A percentile compares a stretch with the other conserved stretches of the same genome.
Conservation (phyloP, 169 alveolate genomes). For the Eimeria necatrix region DNA sequence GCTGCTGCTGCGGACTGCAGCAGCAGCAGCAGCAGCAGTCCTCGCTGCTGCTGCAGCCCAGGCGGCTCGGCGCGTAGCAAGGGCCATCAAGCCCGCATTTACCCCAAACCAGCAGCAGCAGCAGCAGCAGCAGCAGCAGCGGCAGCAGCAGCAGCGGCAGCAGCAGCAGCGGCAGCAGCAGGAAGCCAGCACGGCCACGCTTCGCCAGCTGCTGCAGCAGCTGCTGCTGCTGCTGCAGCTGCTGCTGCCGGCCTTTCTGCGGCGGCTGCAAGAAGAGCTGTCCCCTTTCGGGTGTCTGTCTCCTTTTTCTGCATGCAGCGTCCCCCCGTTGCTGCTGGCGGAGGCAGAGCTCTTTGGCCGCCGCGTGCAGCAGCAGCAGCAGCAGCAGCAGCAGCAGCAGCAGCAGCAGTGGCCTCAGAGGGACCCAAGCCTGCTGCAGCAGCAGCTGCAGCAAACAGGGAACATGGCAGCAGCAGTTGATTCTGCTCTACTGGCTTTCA, state of each 20-base stretch:
- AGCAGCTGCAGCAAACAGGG: not conserved
- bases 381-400: constrained; percentile 12
- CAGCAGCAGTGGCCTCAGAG: constrained; percentile 23
- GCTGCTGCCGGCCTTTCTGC: not conserved
- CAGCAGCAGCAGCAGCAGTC: not conserved
- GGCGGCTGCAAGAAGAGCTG: not conserved
- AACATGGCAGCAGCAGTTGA: not conserved
- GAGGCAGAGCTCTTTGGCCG: not conserved
- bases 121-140: not conserved
- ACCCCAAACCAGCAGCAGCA: too few relatives aligned
- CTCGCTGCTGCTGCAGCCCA: not conserved
- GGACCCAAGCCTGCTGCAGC: constrained; percentile 22
- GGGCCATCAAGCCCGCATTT: too few relatives aligned
- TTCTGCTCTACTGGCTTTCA: not conserved
- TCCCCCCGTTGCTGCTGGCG: not conserved
- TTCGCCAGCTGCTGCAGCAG: not conserved
- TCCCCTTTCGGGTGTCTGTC: not conserved
- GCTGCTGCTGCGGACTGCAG: constrained; percentile 11
- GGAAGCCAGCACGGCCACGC: not conserved
- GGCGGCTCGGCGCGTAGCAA: not conserved
- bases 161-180: not conserved
- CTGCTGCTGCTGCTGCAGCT: constrained; percentile 21
- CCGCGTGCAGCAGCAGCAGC: not conserved
- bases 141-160: not conserved
- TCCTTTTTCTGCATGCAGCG: not conserved